Evolutionary conservation across 2,329 filamentous ascomycete species (phyloP), one percentile per base, ranked within the genome.

Genomic region (Penicillium nordicum): DNA sequence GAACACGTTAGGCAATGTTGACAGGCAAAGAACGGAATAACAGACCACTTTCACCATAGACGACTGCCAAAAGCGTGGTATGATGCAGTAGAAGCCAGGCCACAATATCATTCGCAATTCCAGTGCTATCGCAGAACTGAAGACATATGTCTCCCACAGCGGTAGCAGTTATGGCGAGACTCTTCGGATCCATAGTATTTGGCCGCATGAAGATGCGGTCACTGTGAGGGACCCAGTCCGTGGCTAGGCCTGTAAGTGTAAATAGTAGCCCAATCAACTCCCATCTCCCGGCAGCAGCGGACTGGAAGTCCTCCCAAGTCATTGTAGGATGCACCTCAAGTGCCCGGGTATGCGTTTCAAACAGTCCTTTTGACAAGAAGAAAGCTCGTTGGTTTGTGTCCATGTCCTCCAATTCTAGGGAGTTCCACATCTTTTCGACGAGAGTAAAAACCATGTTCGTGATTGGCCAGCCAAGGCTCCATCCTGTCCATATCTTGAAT

Each of bases 81-180:
- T 69, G 63, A 29, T 66, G 59, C 55, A 60, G 61, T 53, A 60
- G 69, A 55, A 62, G 67, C 71, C 50, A 76, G 40, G 58, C 66
- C 56, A 61, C 66, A 54, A 63, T 53, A 38, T 69, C 66, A 18
- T 67, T 62, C 9, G 66, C 54, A 10, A 66, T 55, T 1, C 64
- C 64, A 9, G 57, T 57, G 32, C 54, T 63, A 12, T 68, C 63
- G 36, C 67, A 68, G 27, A 69, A 67, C 16, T 63, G 62, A 8
- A 69, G 53, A 52, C 67, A 69, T 14, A 63, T 52, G 29, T 77
- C 73, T 5, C 69, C 67, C 5, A 61, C 57, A 6, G 69, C 64
- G 41, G 57, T 59, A 6, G 62, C 55, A 1, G 60, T 63, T 50
- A 44, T 60, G 50, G 41, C 58, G 9, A 53, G 40, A 29, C 41